These are phyloP conservation scores for Populus hybrid DNA, from an alignment of 441 rosid genomes.

Conservation along the genomic window DNA sequence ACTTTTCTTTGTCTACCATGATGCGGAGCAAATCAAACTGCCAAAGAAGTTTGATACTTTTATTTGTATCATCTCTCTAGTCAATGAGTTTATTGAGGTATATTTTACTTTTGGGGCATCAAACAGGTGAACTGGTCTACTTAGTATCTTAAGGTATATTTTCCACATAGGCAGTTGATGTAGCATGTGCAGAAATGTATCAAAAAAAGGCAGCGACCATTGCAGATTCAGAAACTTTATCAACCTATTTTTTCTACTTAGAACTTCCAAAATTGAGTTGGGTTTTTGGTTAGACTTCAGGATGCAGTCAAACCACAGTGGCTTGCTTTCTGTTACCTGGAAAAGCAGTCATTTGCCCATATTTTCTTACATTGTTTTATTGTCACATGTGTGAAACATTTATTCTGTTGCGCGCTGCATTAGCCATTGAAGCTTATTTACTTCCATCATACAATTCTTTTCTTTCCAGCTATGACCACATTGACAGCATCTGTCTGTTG, in stretches of 20 bases:
- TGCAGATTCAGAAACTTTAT: neutral
- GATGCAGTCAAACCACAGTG: neutral
- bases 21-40: neutral
- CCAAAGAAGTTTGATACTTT: neutral
- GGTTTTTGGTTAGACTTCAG: neutral
- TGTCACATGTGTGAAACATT: neutral
- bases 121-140: neutral
- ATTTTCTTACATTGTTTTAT: neutral
- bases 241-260: neutral
- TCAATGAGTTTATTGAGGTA: neutral
- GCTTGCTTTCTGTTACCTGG: neutral
- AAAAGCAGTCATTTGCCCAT: neutral
- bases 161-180: neutral
- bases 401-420: neutral
- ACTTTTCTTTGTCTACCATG: neutral
- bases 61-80: neutral
- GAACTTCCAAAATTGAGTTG: neutral
- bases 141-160: neutral
- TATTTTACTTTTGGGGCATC: neutral
- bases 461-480: slow-evolving; percentile 61
- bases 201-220: neutral
- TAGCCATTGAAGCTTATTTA: neutral
- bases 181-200: neutral
- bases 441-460: slow-evolving; percentile 10
- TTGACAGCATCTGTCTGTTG: slow-evolving; percentile 85